These are phyloP conservation scores for Aureobasidium sp. DNA, from an alignment of 2,329 filamentous ascomycete genomes.

Conservation along the genomic window DNA sequence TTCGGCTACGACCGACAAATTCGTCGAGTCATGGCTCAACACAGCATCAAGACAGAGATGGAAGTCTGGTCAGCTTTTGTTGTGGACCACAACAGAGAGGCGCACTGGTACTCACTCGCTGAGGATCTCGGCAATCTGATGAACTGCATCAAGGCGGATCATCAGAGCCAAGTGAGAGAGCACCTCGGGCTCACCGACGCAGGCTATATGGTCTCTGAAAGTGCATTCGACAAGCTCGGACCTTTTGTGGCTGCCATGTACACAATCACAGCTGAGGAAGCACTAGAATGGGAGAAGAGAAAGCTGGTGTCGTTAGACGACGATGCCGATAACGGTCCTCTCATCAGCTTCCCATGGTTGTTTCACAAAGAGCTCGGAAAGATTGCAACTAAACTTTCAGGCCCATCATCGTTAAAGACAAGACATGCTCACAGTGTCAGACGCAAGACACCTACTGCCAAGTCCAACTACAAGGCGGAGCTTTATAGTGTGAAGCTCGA, in stretches of 20 bases:
- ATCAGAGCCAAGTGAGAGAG: constrained; percentile 59
- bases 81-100: constrained; percentile 63
- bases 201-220: constrained; percentile 20
- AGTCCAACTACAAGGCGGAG: not conserved
- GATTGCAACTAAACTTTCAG: constrained; percentile 44
- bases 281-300: constrained; percentile 52
- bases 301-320: constrained; percentile 34
- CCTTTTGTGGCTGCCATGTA: constrained; percentile 86
- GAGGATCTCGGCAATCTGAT: constrained; percentile 72
- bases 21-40: constrained; percentile 74
- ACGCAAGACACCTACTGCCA: not conserved
- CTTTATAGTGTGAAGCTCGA: not conserved
- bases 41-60: constrained; percentile 79
- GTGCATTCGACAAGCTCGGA: constrained; percentile 52
- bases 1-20: constrained; percentile 68
- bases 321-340: constrained; percentile 53
- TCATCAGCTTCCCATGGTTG: constrained; percentile 93
- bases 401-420: not conserved
- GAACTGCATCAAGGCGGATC: constrained; percentile 59
- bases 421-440: not conserved
- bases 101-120: constrained; percentile 75
- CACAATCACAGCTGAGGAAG: constrained; percentile 66
- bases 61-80: constrained; percentile 87
- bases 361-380: constrained; percentile 66
- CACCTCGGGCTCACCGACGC: constrained; percentile 50